phyloP scores from a whole-genome alignment of 805 yeast species.

The Teunomyces pallodes region DNA sequence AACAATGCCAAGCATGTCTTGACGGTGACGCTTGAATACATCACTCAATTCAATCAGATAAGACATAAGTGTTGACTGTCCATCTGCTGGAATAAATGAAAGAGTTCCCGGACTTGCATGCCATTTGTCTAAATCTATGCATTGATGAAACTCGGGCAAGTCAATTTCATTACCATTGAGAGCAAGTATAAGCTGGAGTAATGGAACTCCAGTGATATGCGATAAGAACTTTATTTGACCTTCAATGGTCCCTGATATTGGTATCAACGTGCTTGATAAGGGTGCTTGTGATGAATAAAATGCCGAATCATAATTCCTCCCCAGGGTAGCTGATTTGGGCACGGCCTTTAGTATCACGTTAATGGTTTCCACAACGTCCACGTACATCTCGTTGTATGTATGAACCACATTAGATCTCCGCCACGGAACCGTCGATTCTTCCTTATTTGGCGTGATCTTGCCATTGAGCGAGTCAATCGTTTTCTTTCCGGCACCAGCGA shows the following conservation, averaged over 20 bases:
- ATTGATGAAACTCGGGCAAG: constrained; percentile 66
- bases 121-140: constrained; percentile 61
- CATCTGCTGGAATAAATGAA: constrained; percentile 88
- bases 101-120: constrained; percentile 42
- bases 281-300: constrained; percentile 17
- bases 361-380: constrained; percentile 72
- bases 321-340: constrained; percentile 10
- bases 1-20: constrained; percentile 48
- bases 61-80: constrained; percentile 57
- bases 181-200: constrained; percentile 53
- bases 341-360: constrained; percentile 49
- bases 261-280: constrained; percentile 25
- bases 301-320: constrained; percentile 18
- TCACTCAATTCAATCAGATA: constrained; percentile 56
- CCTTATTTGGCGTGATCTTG: neutral
- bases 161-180: constrained; percentile 47
- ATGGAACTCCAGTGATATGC: constrained; percentile 76
- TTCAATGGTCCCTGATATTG: constrained; percentile 51
- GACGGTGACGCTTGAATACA: constrained; percentile 17
- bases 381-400: constrained; percentile 79
- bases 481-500: constrained; percentile 27
- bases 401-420: constrained; percentile 67
- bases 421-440: constrained; percentile 59
- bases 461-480: constrained; percentile 17
- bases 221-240: constrained; percentile 67